phyloP scores from a whole-genome alignment of 441 rosid species.

The Sinapis alba region DNA sequence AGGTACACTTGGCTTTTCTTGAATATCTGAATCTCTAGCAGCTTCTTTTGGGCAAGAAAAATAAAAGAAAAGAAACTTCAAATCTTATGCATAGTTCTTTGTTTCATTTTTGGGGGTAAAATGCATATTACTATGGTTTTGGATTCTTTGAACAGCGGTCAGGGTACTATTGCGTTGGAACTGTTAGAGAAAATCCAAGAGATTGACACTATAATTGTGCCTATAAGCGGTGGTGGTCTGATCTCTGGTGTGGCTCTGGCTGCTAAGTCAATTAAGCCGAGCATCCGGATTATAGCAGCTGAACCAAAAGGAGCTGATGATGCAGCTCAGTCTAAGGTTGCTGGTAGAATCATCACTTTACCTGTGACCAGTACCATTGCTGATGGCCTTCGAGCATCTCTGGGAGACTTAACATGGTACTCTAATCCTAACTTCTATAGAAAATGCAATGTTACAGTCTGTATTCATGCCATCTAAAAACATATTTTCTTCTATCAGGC shows the following conservation, averaged over 20 bases:
- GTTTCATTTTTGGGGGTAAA: too few relatives aligned
- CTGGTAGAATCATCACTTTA: conserved; percentile 67
- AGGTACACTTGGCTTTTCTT: conserved; percentile 48
- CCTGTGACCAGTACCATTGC: conserved; percentile 72
- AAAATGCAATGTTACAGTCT: background rate
- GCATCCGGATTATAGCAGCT: conserved; percentile 75
- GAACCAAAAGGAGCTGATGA: conserved; percentile 92
- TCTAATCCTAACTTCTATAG: background rate
- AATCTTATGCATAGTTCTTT: background rate
- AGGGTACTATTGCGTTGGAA: conserved; percentile 84
- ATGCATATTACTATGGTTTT: too few relatives aligned
- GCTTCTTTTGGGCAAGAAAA: background rate
- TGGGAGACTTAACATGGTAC: conserved; percentile 90
- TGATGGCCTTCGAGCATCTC: conserved; percentile 86
- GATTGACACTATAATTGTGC: conserved; percentile 74
- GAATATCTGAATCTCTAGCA: background rate
- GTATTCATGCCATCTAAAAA: background rate
- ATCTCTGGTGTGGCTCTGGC: conserved; percentile 93
- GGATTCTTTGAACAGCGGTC: conserved; percentile 65
- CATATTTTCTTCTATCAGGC: conserved; percentile 45
- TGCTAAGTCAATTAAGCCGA: conserved; percentile 86
- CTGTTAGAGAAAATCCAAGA: conserved; percentile 75
- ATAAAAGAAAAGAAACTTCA: background rate
- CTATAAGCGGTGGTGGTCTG: conserved; percentile 91
- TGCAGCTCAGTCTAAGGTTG: conserved; percentile 83